Conservation (phyloP, 2,329 filamentous ascomycete genomes). For the Diaporthe vexans region DNA sequence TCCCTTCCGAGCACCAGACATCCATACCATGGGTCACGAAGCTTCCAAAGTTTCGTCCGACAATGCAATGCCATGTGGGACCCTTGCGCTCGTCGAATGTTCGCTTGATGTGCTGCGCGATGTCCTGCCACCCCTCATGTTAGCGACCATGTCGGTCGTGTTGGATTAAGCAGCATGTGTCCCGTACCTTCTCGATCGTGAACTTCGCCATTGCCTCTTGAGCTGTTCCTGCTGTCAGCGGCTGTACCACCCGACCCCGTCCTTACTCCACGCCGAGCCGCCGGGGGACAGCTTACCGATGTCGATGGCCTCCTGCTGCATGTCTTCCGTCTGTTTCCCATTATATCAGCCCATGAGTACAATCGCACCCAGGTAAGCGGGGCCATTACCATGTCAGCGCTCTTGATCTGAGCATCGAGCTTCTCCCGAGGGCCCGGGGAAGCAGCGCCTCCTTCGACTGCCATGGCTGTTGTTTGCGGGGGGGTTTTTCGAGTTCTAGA, state of each 20-base stretch:
- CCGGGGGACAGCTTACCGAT: constrained; percentile 77
- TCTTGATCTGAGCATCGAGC: constrained; percentile 95
- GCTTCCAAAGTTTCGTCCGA: constrained; percentile 98
- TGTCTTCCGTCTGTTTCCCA: constrained; percentile 84
- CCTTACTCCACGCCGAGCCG: not conserved
- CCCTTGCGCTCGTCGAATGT: constrained; percentile 97
- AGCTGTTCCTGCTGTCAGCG: constrained; percentile 54
- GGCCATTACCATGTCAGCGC: constrained; percentile 90
- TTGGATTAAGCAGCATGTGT: not conserved
- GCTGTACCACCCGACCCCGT: not conserved
- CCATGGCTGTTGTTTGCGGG: constrained; percentile 30
- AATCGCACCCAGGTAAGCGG: not conserved
- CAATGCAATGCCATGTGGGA: constrained; percentile 99
- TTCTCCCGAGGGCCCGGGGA: constrained; percentile 75
- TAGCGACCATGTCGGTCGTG: constrained; percentile 11
- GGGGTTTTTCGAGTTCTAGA: not conserved
- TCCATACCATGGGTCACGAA: constrained; percentile 94
- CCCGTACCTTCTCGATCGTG: constrained; percentile 71
- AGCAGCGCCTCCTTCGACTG: constrained; percentile 45
- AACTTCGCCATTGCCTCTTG: constrained; percentile 75
- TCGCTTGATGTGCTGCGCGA: constrained; percentile 95
- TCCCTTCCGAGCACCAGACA: not conserved
- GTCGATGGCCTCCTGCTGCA: constrained; percentile 96
- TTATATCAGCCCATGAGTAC: constrained; percentile 20
- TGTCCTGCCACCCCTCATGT: constrained; percentile 72